phyloP scores from a whole-genome alignment of 345 rosid genomes.

The Gossypium australe region DNA sequence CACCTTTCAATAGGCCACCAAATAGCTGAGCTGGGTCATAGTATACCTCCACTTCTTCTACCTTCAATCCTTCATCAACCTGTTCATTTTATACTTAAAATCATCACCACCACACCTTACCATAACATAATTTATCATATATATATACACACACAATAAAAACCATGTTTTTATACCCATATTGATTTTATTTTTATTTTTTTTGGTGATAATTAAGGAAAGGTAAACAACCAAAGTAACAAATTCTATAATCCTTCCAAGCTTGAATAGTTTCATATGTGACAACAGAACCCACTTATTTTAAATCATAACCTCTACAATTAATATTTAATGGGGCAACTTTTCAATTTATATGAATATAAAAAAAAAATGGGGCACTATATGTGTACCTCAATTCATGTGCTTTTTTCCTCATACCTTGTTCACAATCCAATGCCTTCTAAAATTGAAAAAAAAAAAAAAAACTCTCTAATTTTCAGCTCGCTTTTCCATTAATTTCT shows the following conservation, averaged over 20 bases:
- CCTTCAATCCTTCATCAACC: slow-evolving; percentile 40
- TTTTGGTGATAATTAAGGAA: neutral
- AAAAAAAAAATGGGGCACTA: neutral
- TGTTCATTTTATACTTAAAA: neutral
- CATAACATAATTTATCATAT: too few relatives aligned
- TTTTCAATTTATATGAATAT: too few relatives aligned
- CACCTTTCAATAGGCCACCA: slow-evolving; percentile 48
- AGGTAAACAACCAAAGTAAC: neutral
- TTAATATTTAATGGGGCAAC: too few relatives aligned
- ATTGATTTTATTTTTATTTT: too few relatives aligned
- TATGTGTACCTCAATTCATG: neutral
- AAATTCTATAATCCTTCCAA: neutral
- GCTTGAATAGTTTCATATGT: neutral
- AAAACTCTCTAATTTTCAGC: neutral
- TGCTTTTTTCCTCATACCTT: neutral
- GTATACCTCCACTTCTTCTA: slow-evolving; percentile 60
- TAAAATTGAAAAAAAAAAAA: neutral
- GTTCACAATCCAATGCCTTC: too few relatives aligned
- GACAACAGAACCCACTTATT: neutral
- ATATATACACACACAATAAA: neutral
- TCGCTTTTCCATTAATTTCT: neutral
- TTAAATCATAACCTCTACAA: neutral
- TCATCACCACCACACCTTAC: too few relatives aligned
- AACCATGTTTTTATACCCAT: neutral
- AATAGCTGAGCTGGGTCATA: slow-evolving; percentile 69